These are phyloP conservation scores for Pythium volutum DNA, from an alignment of 352 stramenopile species.

Conservation along the genomic window DNA sequence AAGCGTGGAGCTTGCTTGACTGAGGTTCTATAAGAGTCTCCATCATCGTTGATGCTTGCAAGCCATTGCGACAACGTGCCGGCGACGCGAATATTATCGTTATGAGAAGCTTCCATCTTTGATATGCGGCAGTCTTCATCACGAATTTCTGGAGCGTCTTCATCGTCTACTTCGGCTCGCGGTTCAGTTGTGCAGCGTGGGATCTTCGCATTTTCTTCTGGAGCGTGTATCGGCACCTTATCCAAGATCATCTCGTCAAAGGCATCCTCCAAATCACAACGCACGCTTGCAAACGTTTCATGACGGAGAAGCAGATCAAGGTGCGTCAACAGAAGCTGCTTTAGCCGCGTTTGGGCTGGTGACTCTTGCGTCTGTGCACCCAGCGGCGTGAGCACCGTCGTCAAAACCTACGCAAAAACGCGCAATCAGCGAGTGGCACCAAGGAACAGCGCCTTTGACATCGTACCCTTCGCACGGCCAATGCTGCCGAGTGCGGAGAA, in stretches of 20 bases:
- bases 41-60: neutral
- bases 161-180: neutral
- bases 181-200: neutral
- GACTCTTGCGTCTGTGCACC: neutral
- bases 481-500: constrained; percentile 16
- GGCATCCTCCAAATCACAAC: constrained; percentile 1
- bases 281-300: neutral
- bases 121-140: neutral
- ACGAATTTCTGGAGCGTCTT: neutral
- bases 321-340: constrained; percentile 5
- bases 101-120: neutral
- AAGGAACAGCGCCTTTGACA: neutral
- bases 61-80: constrained; percentile 9
- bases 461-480: constrained; percentile 6
- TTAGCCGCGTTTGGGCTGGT: neutral
- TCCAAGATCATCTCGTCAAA: constrained; percentile 6
- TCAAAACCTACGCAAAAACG: constrained; percentile 6
- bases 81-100: neutral
- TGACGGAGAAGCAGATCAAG: constrained; percentile 4
- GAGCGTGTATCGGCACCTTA: neutral
- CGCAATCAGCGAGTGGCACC: neutral
- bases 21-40: neutral
- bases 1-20: neutral
- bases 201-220: neutral
- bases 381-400: neutral